Evolutionary conservation across 169 alveolate genomes (phyloP).

Genomic region (Amoebophrya sp.): DNA sequence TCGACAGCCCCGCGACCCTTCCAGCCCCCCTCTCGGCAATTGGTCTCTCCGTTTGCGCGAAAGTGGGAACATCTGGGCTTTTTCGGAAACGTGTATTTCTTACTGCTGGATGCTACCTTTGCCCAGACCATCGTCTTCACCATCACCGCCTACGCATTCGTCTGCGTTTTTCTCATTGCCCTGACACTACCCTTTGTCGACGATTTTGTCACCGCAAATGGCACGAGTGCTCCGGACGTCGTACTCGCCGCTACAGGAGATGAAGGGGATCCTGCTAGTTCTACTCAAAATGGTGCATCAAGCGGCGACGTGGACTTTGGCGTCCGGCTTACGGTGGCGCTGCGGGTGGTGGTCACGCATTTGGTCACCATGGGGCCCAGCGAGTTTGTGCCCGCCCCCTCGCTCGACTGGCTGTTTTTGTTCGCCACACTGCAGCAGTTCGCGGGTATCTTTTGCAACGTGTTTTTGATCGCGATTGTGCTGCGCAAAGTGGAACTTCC

Average conservation of each 20-base stretch:
- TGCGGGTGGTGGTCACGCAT: not conserved
- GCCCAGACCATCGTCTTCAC: not conserved
- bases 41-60: not conserved
- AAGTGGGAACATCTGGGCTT: not conserved
- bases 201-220: too few relatives aligned
- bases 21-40: not conserved
- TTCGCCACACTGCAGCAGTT: not conserved
- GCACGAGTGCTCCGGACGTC: too few relatives aligned
- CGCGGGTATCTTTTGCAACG: not conserved
- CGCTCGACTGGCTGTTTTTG: not conserved
- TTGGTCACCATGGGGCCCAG: not conserved
- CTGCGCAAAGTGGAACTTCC: slow-evolving; percentile 15
- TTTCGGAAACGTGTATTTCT: not conserved
- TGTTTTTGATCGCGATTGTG: not conserved
- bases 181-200: not conserved
- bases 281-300: too few relatives aligned
- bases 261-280: too few relatives aligned
- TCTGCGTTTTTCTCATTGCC: not conserved
- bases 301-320: not conserved
- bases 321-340: not conserved
- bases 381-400: not conserved
- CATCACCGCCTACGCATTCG: not conserved
- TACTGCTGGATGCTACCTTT: not conserved
- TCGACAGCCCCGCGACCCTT: too few relatives aligned
- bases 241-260: too few relatives aligned